Evolutionary conservation across 345 rosid species (phyloP).

Genomic region (Gossypium anomalum): DNA sequence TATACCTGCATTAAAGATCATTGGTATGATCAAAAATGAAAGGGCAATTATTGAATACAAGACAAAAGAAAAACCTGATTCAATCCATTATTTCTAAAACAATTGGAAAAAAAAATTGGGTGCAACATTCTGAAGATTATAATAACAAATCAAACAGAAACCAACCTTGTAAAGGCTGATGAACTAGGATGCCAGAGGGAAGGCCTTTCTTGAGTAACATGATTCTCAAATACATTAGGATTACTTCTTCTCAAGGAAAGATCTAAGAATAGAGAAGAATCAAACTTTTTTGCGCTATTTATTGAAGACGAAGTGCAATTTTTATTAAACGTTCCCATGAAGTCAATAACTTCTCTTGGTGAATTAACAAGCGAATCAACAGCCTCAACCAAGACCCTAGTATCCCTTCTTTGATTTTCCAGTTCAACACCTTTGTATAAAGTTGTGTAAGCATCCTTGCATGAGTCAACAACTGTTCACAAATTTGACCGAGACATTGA

Average conservation of each 20-base stretch:
- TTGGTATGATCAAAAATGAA: constrained; percentile 14
- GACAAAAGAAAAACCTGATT: neutral
- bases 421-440: constrained; percentile 21
- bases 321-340: constrained; percentile 54
- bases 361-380: constrained; percentile 24
- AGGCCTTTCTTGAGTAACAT: constrained; percentile 40
- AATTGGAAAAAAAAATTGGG: neutral
- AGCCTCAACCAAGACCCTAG: constrained; percentile 19
- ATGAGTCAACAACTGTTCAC: constrained; percentile 27
- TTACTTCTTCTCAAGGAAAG: constrained; percentile 69
- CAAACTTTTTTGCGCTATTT: constrained; percentile 31
- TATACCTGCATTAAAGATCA: constrained; percentile 50
- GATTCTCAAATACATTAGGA: constrained; percentile 38
- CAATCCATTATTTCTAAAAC: neutral
- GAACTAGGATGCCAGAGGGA: constrained; percentile 67
- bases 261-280: constrained; percentile 50
- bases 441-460: constrained; percentile 16
- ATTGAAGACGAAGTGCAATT: constrained; percentile 27
- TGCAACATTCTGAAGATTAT: neutral
- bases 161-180: constrained; percentile 84
- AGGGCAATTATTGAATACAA: neutral
- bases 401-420: constrained; percentile 28
- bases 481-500: constrained; percentile 5
- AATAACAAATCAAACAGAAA: constrained; percentile 11
- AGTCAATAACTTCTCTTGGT: constrained; percentile 60